phyloP scores from a whole-genome alignment of 2,329 filamentous ascomycete species.

The Endocalyx cinctus region DNA sequence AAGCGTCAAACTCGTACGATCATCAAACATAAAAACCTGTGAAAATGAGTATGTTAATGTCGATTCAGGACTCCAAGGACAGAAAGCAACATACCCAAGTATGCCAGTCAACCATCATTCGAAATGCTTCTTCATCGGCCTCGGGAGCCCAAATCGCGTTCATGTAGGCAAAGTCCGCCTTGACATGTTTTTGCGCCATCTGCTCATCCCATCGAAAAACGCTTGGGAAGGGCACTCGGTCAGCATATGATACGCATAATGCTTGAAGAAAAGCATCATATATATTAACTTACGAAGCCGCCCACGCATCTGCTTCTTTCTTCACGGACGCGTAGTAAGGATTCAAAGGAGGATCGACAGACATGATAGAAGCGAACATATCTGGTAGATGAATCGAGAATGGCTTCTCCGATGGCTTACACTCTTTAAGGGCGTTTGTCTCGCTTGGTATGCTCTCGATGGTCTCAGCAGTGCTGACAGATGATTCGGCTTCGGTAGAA shows the following conservation, averaged over 20 bases:
- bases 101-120: constrained; percentile 23
- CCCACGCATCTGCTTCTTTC: constrained; percentile 19
- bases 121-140: constrained; percentile 16
- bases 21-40: constrained; percentile 15
- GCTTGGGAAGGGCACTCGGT: too few species aligned
- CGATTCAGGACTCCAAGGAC: too few species aligned
- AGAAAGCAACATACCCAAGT: too few species aligned
- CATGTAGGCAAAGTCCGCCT: constrained; percentile 22
- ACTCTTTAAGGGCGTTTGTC: too few species aligned
- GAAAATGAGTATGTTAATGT: too few species aligned
- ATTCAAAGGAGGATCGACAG: constrained; percentile 17
- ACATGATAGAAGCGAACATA: constrained; percentile 25
- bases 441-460: too few species aligned
- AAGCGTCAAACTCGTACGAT: too few species aligned
- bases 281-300: constrained; percentile 17
- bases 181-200: constrained; percentile 8
- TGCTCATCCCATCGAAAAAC: constrained; percentile 13
- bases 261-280: too few species aligned
- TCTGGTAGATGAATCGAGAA: constrained; percentile 17
- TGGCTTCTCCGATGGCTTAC: too few species aligned
- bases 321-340: constrained; percentile 19
- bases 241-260: too few species aligned
- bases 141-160: constrained; percentile 19
- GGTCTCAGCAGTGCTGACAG: too few species aligned
- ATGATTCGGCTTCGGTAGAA: too few species aligned